Conservation (phyloP, 2,329 filamentous ascomycete species). For the Fusarium temperatum region DNA sequence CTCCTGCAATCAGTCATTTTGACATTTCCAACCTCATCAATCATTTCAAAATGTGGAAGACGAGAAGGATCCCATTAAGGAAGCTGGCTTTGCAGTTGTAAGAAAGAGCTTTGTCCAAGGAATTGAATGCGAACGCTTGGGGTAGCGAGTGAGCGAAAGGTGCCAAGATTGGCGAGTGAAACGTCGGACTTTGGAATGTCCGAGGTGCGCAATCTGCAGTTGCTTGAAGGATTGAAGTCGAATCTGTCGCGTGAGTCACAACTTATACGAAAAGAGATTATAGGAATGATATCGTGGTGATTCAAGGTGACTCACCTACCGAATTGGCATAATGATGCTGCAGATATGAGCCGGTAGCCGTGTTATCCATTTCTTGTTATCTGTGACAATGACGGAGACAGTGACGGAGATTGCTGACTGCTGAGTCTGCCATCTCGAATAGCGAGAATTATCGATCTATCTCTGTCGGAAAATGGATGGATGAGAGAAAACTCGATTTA, state of each 20-base stretch:
- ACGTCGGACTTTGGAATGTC: neutral
- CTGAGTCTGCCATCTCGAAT: neutral
- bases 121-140: neutral
- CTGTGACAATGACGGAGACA: too few species aligned
- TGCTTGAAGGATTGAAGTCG: neutral
- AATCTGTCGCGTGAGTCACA: slow-evolving; percentile 1
- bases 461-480: accelerated
- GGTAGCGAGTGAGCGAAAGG: neutral
- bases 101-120: too few species aligned
- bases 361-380: neutral
- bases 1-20: accelerated
- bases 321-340: neutral
- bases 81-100: neutral
- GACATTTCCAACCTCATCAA: accelerated
- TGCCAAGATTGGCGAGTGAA: neutral
- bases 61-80: neutral
- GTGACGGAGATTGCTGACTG: neutral
- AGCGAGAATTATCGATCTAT: neutral
- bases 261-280: neutral
- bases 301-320: neutral
- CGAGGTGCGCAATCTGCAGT: slow-evolving; percentile 1
- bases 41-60: neutral
- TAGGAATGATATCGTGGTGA: neutral
- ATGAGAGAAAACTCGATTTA: accelerated
- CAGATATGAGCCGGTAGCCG: neutral